Conservation (phyloP, 2,329 filamentous ascomycete species). For the Nakataea oryzae region DNA sequence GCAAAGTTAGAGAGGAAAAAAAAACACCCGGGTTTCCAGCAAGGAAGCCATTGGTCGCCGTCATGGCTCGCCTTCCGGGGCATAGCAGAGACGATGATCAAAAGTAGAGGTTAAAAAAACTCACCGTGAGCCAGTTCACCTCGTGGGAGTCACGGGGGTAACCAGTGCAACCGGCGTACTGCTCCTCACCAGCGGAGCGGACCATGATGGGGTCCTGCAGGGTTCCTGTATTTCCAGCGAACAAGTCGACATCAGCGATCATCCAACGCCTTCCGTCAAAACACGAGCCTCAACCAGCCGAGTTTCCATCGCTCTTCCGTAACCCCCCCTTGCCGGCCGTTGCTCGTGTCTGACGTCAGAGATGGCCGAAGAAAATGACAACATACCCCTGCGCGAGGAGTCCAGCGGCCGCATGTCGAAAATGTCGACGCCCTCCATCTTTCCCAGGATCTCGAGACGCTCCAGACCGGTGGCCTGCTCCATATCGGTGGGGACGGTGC, state of each 20-base stretch:
- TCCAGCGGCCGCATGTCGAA: slow-evolving; percentile 98
- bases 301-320: slow-evolving; percentile 2
- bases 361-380: background rate
- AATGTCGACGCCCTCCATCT: slow-evolving; percentile 96
- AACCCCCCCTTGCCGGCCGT: background rate
- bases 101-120: slow-evolving; percentile 20
- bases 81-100: background rate
- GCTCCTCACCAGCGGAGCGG: slow-evolving; percentile 87
- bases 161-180: slow-evolving; percentile 94
- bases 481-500: slow-evolving; percentile 84
- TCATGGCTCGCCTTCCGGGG: background rate
- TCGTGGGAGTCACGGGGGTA: slow-evolving; percentile 84
- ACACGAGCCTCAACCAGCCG: background rate
- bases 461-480: slow-evolving; percentile 96
- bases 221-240: slow-evolving; percentile 48
- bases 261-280: slow-evolving; percentile 1
- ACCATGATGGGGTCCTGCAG: slow-evolving; percentile 83
- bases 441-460: slow-evolving; percentile 96
- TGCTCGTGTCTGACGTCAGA: background rate
- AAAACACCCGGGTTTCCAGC: background rate
- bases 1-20: background rate
- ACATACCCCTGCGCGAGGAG: slow-evolving; percentile 71
- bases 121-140: slow-evolving; percentile 82
- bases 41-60: too few relatives aligned
- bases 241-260: background rate